phyloP scores from a whole-genome alignment of 2,329 filamentous ascomycete species.

The Phyllosticta citrichinensis region DNA sequence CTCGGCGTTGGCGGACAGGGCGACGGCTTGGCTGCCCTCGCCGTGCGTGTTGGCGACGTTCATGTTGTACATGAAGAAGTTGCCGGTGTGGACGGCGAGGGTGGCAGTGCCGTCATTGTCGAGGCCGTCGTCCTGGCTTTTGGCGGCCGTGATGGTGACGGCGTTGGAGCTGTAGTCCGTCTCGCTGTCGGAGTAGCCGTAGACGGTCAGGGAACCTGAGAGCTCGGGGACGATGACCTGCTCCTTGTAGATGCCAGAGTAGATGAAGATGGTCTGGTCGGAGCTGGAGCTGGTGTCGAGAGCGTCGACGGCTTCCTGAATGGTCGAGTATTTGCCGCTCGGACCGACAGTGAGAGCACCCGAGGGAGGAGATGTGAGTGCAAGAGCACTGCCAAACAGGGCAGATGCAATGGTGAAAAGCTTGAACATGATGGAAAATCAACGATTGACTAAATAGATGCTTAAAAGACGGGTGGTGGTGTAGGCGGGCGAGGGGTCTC shows the following conservation, averaged over 20 bases:
- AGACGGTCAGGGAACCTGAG: slow-evolving; percentile 40
- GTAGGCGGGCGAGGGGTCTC: background rate
- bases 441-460: background rate
- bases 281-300: slow-evolving; percentile 38
- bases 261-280: slow-evolving; percentile 49
- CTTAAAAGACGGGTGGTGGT: background rate
- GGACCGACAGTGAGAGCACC: slow-evolving; percentile 38
- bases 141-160: slow-evolving; percentile 40
- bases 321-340: slow-evolving; percentile 28
- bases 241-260: slow-evolving; percentile 46
- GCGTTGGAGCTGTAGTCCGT: slow-evolving; percentile 42
- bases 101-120: slow-evolving; percentile 44
- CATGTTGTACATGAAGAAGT: slow-evolving; percentile 50
- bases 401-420: background rate
- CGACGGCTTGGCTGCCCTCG: slow-evolving; percentile 34
- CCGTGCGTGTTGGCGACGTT: slow-evolving; percentile 39
- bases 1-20: slow-evolving; percentile 37
- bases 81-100: slow-evolving; percentile 32
- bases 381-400: slow-evolving; percentile 3
- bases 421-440: background rate
- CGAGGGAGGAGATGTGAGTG: slow-evolving; percentile 33
- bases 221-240: slow-evolving; percentile 44
- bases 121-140: slow-evolving; percentile 23
- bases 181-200: slow-evolving; percentile 46
- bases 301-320: slow-evolving; percentile 46